Evolutionary conservation across 2,329 filamentous ascomycete genomes (phyloP), one percentile per base, ranked within the genome.

Genomic region (Thelonectria discophora): DNA sequence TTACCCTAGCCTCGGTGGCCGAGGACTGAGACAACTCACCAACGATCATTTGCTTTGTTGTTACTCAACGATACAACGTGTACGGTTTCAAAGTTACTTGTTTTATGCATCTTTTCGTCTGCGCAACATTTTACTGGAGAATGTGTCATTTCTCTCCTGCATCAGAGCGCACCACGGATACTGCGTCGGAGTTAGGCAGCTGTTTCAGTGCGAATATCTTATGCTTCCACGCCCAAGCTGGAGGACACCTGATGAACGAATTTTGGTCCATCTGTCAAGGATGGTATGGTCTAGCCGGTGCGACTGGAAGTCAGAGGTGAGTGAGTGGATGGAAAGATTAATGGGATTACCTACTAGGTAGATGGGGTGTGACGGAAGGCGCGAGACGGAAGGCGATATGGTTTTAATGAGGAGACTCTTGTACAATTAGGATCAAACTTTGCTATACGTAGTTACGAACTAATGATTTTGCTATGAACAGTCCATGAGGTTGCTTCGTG

Each of bases 21-120:
- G n/a, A 42, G 34, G 13, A 9, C 45, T 13, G 20, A 48, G 11
- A 32, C 45, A 64, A 53, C 58, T 64, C 60, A 10, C 43, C 40
- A 12, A 66, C 48, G 65, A 74, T 68, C 70, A 76, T 75, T 63
- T 58, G 49, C 27, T 72, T 72, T 72, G 74, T 69, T 70, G 66
- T 73, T 65, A 76, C 73, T 65, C 74, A 77, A 76, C 21, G 43
- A 27, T 46, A 12, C 21, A 24, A 17, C 18, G n/a, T 46, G 18
- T 27, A 24, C 62, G 60, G 60, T 68, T 64, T 74, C 65, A 71
- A 75, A 65, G 42, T 62, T 60, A 58, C 27, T 52, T 50, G 40
- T 60, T 53, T 60, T 61, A 45, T 30, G 51, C 58, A 68, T 47
- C 56, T 62, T 56, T 43, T 59, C 49, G 24, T 40, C 46, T 24